A percentile compares a stretch with the other conserved stretches of the same genome.
Conservation (phyloP, 2,329 filamentous ascomycete species). For the Fusarium oligoseptatum region DNA sequence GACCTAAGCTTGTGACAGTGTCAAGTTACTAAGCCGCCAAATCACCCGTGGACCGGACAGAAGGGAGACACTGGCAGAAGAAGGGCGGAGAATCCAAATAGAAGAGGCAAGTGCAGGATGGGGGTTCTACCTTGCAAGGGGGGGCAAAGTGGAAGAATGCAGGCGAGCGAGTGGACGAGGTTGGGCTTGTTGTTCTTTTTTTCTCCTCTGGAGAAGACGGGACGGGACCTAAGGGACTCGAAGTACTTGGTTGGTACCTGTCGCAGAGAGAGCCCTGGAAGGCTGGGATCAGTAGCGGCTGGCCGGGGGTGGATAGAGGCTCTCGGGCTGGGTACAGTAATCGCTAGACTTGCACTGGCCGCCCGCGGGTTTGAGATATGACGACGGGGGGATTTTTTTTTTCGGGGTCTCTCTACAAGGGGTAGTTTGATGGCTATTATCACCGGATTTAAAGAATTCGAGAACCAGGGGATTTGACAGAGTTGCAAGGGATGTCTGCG, state of each 20-base stretch:
- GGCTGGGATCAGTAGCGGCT: conserved; percentile 16
- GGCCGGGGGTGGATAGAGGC: conserved; percentile 24
- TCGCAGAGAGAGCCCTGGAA: conserved; percentile 23
- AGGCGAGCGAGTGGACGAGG: not conserved
- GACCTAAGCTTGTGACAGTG: conserved; percentile 18
- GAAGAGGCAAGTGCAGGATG: conserved; percentile 2
- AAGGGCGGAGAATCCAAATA: conserved; percentile 32
- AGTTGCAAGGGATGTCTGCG: not conserved
- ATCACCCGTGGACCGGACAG: not conserved
- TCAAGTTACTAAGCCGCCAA: conserved; percentile 4
- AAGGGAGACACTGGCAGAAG: conserved; percentile 14
- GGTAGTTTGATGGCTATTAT: not conserved
- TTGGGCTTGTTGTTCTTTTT: conserved; percentile 4
- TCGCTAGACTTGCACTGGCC: conserved; percentile 7
- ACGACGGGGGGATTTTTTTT: conserved; percentile 11
- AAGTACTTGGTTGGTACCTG: conserved; percentile 33
- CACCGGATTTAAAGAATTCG: not conserved
- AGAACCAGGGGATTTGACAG: not conserved
- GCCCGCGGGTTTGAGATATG: conserved; percentile 3
- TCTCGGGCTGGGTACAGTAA: conserved; percentile 8
- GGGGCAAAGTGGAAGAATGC: conserved; percentile 4
- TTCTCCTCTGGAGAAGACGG: conserved; percentile 9
- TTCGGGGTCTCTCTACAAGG: not conserved
- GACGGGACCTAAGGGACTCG: not conserved
- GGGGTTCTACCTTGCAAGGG: conserved; percentile 7